Conservation (phyloP, 164 flowering plant genomes). For the Aristolochia californica region DNA sequence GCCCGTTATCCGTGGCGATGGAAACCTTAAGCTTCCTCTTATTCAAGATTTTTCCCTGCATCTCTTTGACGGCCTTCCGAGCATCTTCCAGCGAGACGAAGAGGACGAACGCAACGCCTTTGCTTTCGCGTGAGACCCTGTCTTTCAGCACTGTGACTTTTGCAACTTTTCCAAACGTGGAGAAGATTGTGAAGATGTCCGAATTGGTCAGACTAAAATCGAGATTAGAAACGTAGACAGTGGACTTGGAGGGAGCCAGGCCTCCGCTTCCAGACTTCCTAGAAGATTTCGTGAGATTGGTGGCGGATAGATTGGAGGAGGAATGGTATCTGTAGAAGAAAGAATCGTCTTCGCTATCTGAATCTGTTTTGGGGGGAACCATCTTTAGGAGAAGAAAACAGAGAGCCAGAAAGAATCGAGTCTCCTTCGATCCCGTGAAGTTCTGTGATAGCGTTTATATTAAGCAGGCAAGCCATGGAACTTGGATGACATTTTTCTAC, state of each 20-base stretch:
- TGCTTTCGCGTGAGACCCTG: conserved; percentile 48
- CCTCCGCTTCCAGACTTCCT: conserved; percentile 52
- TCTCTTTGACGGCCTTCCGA: conserved; percentile 36
- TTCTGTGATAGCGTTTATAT: too few relatives aligned
- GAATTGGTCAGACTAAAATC: conserved; percentile 84
- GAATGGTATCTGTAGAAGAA: conserved; percentile 62
- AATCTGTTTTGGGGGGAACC: conserved; percentile 1
- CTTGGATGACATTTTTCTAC: too few relatives aligned
- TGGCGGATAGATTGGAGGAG: conserved; percentile 16
- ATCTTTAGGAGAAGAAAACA: neutral
- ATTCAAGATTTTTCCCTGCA: conserved; percentile 70
- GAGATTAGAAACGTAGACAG: conserved; percentile 74
- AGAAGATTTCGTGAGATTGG: conserved; percentile 1
- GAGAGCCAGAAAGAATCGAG: too few relatives aligned
- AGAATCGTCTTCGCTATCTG: conserved; percentile 61
- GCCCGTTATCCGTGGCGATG: conserved; percentile 79
- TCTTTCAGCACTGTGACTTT: conserved; percentile 81
- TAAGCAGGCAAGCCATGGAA: too few relatives aligned
- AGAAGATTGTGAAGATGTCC: conserved; percentile 90
- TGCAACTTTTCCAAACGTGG: conserved; percentile 87
- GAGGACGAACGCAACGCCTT: conserved; percentile 83
- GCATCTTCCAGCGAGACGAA: conserved; percentile 71
- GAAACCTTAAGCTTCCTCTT: conserved; percentile 52
- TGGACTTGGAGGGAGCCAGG: conserved; percentile 89
- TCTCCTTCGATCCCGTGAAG: too few relatives aligned